phyloP scores from a whole-genome alignment of 2,329 filamentous ascomycete species.

The Trichoderma sp. region DNA sequence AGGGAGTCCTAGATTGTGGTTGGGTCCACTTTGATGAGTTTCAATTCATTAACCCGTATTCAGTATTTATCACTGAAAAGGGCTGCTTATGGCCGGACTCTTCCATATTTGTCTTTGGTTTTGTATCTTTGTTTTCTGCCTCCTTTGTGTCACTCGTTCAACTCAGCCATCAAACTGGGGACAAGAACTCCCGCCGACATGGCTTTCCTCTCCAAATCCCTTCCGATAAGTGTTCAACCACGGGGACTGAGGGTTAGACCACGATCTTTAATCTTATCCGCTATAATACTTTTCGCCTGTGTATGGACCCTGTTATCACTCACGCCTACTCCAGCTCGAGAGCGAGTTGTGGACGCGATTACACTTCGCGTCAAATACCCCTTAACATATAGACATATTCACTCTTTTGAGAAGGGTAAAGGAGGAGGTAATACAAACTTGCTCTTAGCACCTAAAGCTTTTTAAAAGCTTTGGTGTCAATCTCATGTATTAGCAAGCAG shows the following conservation, averaged over 20 bases:
- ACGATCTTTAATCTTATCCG: not conserved
- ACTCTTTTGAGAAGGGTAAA: conserved; percentile 19
- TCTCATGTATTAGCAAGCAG: not conserved
- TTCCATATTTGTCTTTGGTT: not conserved
- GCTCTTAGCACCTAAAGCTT: not conserved
- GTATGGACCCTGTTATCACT: not conserved
- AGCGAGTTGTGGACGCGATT: not conserved
- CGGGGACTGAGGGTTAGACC: not conserved
- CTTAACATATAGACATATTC: conserved; percentile 24
- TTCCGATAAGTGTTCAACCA: not conserved
- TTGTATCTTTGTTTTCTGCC: not conserved
- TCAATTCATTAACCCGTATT: not conserved
- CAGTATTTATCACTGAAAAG: not conserved
- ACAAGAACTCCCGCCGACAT: not conserved
- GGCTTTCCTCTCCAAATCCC: not conserved
- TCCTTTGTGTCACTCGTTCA: not conserved
- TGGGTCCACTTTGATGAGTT: not conserved
- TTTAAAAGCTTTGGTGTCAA: not conserved
- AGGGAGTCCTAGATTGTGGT: not conserved
- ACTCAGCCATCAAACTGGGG: not conserved
- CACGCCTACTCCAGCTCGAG: not conserved
- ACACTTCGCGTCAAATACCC: conserved; percentile 12
- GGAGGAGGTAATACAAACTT: conserved; percentile 21
- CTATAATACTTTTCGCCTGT: not conserved
- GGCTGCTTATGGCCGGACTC: not conserved